Evolutionary conservation across 1,139 yeast genomes (phyloP), one percentile per base, ranked within the genome.

Genomic region (Scheffersomyces lignicola): DNA sequence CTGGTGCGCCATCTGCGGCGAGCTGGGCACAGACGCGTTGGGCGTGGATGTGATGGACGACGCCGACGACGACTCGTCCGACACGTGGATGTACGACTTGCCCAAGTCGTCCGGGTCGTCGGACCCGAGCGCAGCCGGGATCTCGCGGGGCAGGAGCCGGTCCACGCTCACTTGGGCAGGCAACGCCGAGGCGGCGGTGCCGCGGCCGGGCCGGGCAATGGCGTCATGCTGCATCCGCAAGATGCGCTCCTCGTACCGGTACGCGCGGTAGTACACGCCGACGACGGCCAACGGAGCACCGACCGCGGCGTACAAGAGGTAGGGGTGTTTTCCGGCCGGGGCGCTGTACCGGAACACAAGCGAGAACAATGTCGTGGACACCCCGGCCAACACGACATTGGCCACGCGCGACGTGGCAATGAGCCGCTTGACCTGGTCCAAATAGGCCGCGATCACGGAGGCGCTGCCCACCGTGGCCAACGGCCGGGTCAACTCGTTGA

Each of bases 241-340:
- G 15, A 60, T 41, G 28, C 46, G 47, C 13, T 41, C 38, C 30
- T 55, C 59, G 31, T 40, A 37, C 8, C 29, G 28, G 32, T 38
- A 49, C 9, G 49, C 39, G 11, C 46, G 44, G 34, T 48, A 59
- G 31, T 52, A 51, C 38, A 63, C 54, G 35, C 55, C 54, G 3
- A 51, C 47, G 24, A 62, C 43, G 7, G 69, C 58, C 21, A 60
- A 33, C 5, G 78, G 76, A 23, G 71, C 69, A 12, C 77, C 74
- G 15, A 74, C 35, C n/a, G 78, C 73, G n/a, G 80, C 63, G 48
- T 77, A 77, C 24, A 77, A 48, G 48, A 77, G 67, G 48, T 76
- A 77, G 6, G 82, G 82, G 54, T 77, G 83, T 47, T 69, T 69
- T 29, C 68, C 80, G 34, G 60, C 51, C 6, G 55, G 43, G 8